Conservation (phyloP, 2,329 filamentous ascomycete genomes). For the Clarireedia monteithiana region DNA sequence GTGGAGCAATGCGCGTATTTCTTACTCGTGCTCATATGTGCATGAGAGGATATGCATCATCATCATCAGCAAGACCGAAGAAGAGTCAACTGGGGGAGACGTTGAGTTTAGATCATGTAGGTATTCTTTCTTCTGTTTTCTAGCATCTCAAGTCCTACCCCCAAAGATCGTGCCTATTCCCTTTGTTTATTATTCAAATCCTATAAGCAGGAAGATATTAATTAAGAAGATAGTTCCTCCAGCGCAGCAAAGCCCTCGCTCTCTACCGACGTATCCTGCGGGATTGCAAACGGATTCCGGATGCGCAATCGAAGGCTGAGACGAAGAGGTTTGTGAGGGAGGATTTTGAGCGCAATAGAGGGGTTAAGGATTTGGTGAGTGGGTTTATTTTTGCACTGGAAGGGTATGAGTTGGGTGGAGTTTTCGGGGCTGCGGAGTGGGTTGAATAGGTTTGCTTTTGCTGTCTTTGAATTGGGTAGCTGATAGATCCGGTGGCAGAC, state of each 20-base stretch:
- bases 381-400: not conserved
- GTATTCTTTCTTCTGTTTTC: no score
- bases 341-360: conserved; percentile 52
- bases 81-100: conserved; percentile 32
- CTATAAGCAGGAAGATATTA: not conserved
- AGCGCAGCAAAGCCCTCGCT: conserved; percentile 45
- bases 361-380: conserved; percentile 49
- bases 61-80: no score
- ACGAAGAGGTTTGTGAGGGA: conserved; percentile 48
- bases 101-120: conserved; percentile 52
- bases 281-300: conserved; percentile 43
- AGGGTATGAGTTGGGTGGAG: not conserved
- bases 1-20: not conserved
- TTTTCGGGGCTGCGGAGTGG: not conserved
- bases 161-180: not conserved
- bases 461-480: not conserved
- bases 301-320: conserved; percentile 45
- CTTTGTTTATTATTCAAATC: not conserved
- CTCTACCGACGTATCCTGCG: conserved; percentile 53
- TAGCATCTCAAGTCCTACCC: no score
- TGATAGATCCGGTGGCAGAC: conserved; percentile 31
- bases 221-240: conserved; percentile 40
- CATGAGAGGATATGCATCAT: no score
- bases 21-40: no score
- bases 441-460: not conserved